These are phyloP conservation scores for Talaromyces sp. DNA, from an alignment of 2,329 filamentous ascomycete species.

Conservation along the genomic window DNA sequence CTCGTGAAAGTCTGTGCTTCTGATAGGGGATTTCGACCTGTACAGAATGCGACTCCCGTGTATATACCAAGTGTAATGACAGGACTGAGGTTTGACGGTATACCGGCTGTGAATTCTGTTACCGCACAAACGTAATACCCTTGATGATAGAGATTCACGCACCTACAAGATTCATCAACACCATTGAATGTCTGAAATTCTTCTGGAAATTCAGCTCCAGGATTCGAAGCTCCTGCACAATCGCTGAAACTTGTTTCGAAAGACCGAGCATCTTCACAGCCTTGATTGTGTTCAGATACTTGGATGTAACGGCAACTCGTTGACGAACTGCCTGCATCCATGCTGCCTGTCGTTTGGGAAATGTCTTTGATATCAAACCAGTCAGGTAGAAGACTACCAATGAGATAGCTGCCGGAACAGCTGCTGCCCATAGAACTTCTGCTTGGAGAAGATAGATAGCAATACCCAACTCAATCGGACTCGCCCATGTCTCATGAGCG, in stretches of 20 bases:
- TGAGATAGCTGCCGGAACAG: constrained; percentile 42
- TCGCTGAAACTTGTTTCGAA: constrained; percentile 36
- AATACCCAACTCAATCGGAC: constrained; percentile 43
- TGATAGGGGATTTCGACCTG: constrained; percentile 26
- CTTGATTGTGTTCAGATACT: constrained; percentile 49
- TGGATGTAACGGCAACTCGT: constrained; percentile 17
- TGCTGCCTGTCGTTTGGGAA: constrained; percentile 19
- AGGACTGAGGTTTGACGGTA: constrained; percentile 29
- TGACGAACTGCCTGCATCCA: constrained; percentile 15
- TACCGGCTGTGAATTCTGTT: not conserved
- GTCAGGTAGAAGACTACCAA: constrained; percentile 32
- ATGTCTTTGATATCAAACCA: constrained; percentile 7
- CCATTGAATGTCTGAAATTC: constrained; percentile 38
- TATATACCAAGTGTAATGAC: constrained; percentile 28
- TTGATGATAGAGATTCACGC: constrained; percentile 15
- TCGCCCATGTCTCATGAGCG: constrained; percentile 46
- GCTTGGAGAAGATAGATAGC: constrained; percentile 43
- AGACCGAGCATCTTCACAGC: constrained; percentile 52
- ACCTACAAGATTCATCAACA: constrained; percentile 40
- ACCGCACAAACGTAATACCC: not conserved
- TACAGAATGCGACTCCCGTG: constrained; percentile 20
- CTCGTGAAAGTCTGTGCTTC: constrained; percentile 24
- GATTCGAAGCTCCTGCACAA: constrained; percentile 37
- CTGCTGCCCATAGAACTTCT: constrained; percentile 43
- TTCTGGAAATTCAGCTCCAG: constrained; percentile 42